Percentiles rank a stretch among this genome's conserved stretches.
Evolutionary conservation across 1,139 yeast species (phyloP).

Genomic region (Suhomyces taliae): DNA sequence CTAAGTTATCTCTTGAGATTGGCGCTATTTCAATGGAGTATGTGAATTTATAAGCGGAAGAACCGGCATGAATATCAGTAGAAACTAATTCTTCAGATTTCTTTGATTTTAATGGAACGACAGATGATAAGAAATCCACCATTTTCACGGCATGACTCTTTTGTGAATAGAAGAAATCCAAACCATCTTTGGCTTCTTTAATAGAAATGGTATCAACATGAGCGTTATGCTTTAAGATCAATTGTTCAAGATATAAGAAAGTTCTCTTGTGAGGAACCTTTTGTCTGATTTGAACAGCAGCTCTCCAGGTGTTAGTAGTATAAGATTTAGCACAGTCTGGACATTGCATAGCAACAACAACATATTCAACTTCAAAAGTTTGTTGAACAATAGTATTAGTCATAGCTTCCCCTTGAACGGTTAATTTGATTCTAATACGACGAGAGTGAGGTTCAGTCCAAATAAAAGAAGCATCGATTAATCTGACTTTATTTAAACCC

Average conservation of each 20-base stretch:
- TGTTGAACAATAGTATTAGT: slow-evolving; percentile 91
- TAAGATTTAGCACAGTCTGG: slow-evolving; percentile 97
- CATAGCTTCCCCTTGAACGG: slow-evolving; percentile 97
- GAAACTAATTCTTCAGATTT: slow-evolving; percentile 91
- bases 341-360: slow-evolving; percentile 96
- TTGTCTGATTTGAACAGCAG: slow-evolving; percentile 95
- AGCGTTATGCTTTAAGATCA: slow-evolving; percentile 89
- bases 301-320: slow-evolving; percentile 97
- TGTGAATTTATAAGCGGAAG: slow-evolving; percentile 84
- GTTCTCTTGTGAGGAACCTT: slow-evolving; percentile 97
- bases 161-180: slow-evolving; percentile 88
- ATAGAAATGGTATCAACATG: slow-evolving; percentile 93
- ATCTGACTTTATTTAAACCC: slow-evolving; percentile 84
- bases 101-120: slow-evolving; percentile 83
- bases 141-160: slow-evolving; percentile 90
- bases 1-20: slow-evolving; percentile 95
- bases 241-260: slow-evolving; percentile 89
- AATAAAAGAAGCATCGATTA: slow-evolving; percentile 90
- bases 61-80: slow-evolving; percentile 89
- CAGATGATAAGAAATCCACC: slow-evolving; percentile 85
- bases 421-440: slow-evolving; percentile 83
- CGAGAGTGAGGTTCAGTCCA: slow-evolving; percentile 99
- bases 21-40: slow-evolving; percentile 94
- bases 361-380: slow-evolving; percentile 90
- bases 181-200: slow-evolving; percentile 89